Base-by-base conservation (phyloP, 202 grass and related monocot genomes). In the Brachypodium distachyon region DNA sequence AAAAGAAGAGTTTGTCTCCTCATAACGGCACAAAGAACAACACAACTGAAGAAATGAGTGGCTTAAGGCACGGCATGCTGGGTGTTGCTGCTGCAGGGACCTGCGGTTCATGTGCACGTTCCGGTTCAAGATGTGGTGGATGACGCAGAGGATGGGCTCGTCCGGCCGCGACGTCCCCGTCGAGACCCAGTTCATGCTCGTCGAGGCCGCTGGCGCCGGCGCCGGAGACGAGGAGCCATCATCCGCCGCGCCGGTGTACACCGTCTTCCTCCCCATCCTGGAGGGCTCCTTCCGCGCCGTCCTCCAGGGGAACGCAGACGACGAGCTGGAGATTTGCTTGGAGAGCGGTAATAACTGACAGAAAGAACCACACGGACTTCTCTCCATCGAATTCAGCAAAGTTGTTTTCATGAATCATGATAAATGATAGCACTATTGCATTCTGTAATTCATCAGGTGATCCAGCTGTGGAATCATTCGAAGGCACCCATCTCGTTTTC, bases 81-180 rank as follows among this genome's bases (percentile, higher is more conserved):
- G 9, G n/a, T n/a, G n/a, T n/a, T n/a, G n/a, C n/a, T 42, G 60
- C 66, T 80, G 36, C 79, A 90, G 93, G 28, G 77, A 84, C 53
- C 65, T 80, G 23, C 72, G 90, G 5, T 93, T 90, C 69, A 88
- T 97, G 85, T 97, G 90, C 77, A 90, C 87, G 29, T 97, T 97
- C 73, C 74, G 93, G 66, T 93, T 97, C 82, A 97, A 97, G 80
- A 67, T 93, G 81, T 97, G 93, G 93, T 97, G 90, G 93, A 90
- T 97, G 93, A 93, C 90, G 22, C 93, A 93, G 80, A 85, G 90
- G 58, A 91, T 91, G 93, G 93, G 90, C 1, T 85, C 80, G 0
- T 81, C 46, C 8, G 90, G 90, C 63, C 77, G 59, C 13, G 87
- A 97, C n/a, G 72, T 97, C 64, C 93, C 90, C 11, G 76, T 85